Conservation (phyloP, 805 yeast genomes). For the Kluyveromyces starmeri region DNA sequence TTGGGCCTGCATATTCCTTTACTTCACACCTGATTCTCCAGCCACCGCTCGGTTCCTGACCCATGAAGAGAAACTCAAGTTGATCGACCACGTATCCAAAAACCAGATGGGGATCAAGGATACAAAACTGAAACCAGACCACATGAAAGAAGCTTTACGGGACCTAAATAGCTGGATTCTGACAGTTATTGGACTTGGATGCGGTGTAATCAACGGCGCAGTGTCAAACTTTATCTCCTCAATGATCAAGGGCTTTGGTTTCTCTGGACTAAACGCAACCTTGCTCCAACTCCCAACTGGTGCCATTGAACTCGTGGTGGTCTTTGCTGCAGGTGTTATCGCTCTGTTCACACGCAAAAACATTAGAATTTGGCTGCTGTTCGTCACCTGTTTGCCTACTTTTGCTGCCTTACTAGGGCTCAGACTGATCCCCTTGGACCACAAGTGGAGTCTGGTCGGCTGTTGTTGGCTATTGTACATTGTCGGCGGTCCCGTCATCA, state of each 20-base stretch:
- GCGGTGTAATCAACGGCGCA: conserved; percentile 16
- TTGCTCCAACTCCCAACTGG: conserved; percentile 15
- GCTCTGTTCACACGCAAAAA: conserved; percentile 16
- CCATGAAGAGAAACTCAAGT: conserved; percentile 27
- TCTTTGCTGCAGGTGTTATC: conserved; percentile 14
- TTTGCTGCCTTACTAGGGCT: conserved; percentile 16
- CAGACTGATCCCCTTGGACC: conserved; percentile 14
- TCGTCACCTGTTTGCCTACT: conserved; percentile 16
- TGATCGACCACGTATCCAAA: conserved; percentile 19
- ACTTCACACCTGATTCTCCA: conserved; percentile 32
- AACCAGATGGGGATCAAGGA: conserved; percentile 17
- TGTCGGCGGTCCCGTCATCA: conserved; percentile 17
- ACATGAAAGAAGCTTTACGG: conserved; percentile 11
- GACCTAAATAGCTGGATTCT: conserved; percentile 12
- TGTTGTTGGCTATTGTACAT: conserved; percentile 17
- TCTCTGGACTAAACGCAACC: conserved; percentile 15
- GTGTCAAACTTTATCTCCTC: conserved; percentile 15
- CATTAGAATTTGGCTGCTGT: conserved; percentile 11
- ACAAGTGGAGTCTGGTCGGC: conserved; percentile 17
- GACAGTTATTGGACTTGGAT: conserved; percentile 13
- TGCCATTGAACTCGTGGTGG: conserved; percentile 16
- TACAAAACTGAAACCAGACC: conserved; percentile 11
- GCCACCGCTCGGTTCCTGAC: conserved; percentile 27
- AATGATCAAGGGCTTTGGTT: conserved; percentile 16
- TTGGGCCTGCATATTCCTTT: conserved; percentile 26